Conservation (phyloP, 192 early-diverging fungal species). For the Borealophlyctis nickersoniae region DNA sequence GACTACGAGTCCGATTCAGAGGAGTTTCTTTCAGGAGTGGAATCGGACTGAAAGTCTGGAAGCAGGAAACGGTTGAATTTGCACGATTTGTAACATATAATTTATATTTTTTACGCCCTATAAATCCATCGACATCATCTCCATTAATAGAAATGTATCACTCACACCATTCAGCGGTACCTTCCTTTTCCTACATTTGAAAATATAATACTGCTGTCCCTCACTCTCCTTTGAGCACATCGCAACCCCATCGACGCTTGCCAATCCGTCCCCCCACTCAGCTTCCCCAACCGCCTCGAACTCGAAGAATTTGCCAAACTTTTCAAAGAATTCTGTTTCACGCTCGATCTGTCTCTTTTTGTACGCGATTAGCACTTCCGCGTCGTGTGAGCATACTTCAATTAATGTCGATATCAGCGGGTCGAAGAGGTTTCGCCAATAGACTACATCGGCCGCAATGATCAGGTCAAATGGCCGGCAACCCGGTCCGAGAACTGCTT, state of each 20-base stretch:
- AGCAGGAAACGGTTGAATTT: no score
- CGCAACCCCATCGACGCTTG: constrained; percentile 20
- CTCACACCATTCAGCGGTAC: background rate
- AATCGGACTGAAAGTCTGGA: no score
- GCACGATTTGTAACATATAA: no score
- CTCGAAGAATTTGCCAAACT: constrained; percentile 30
- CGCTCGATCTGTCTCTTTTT: constrained; percentile 39
- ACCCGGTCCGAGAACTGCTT: no score
- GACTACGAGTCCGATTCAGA: no score
- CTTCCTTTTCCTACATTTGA: background rate
- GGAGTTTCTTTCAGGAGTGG: no score
- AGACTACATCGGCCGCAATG: constrained; percentile 31
- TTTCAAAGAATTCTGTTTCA: constrained; percentile 38
- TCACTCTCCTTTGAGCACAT: background rate
- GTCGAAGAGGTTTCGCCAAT: constrained; percentile 25
- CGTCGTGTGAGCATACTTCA: constrained; percentile 1
- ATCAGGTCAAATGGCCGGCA: constrained; percentile 2
- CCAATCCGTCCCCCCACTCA: constrained; percentile 27
- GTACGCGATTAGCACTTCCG: constrained; percentile 23
- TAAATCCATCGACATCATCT: background rate
- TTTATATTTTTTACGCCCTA: no score
- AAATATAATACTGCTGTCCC: background rate
- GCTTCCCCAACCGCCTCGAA: constrained; percentile 31
- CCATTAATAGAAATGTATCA: background rate
- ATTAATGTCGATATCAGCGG: constrained; percentile 28